Evolutionary conservation across 768 basidiomycete genomes (phyloP), one percentile per base, ranked within the genome.

Genomic region (Lactarius quietus): DNA sequence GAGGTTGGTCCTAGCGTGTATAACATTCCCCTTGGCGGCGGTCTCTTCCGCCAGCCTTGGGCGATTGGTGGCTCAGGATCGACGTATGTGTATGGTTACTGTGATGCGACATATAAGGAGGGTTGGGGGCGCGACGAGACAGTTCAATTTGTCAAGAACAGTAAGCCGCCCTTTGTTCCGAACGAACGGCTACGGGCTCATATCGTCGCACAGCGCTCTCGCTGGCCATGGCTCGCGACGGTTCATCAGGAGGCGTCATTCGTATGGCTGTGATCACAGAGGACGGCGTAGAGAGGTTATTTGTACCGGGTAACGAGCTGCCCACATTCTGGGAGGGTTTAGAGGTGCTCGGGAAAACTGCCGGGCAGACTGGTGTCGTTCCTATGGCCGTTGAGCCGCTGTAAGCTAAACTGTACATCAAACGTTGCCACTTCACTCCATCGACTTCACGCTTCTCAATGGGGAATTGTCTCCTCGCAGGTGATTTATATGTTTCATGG

Each of bases 11-110:
- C 95, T 1, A 91, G 90, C 66, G 95, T 98, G 29, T 98, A 95
- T 78, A 98, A 95, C 75, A 93, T 99, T 67, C 96, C 97, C 18
- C 82, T 99, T 17, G 97, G 97, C 28, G 97, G 97, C 60, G 97
- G 97, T 31, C 79, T 96, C 54, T 98, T 99, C 85, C 86, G 92
- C 66, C 95, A 96, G 71, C 95, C 96, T 8, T 99, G 97, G 97
- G 93, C 96, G 56, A 98, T 99, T 68, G 97, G 95, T 76, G 95
- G 94, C 29, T 96, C 94, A 58, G 97, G 97, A 9, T 97, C 95
- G 41, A 94, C 95, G 9, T 99, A 98, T 74, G 94, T 98, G 14
- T 99, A 98, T 73, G 97, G 96, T 59, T 98, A 98, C 78, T 98
- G 97, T 72, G 97, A 99, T 75, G 94, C 97, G n/a, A 98, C 95